Evolutionary conservation across 2,329 filamentous ascomycete genomes (phyloP).

Genomic region (Alternaria infectoria): DNA sequence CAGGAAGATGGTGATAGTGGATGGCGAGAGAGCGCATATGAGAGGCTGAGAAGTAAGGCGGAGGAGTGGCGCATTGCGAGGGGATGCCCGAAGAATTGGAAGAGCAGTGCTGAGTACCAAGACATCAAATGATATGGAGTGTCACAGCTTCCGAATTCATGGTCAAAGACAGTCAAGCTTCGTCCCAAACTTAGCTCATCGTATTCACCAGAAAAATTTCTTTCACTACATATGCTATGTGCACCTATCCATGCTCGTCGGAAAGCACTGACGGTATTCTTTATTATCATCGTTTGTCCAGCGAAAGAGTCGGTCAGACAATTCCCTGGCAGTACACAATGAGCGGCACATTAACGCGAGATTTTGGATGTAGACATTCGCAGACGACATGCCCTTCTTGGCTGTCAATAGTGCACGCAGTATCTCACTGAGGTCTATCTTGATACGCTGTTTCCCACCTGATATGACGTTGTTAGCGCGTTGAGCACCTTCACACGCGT

Average conservation of each 20-base stretch:
- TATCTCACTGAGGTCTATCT: background rate
- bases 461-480: background rate
- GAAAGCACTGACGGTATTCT: background rate
- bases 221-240: background rate
- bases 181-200: no score
- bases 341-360: background rate
- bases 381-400: background rate
- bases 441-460: background rate
- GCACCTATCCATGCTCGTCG: no score
- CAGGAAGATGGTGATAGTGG: slow-evolving; percentile 47
- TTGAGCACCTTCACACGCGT: background rate
- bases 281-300: fast-evolving
- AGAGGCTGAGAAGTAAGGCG: slow-evolving; percentile 40
- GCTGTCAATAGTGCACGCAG: background rate
- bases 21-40: slow-evolving; percentile 50
- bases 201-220: no score
- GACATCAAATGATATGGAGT: background rate
- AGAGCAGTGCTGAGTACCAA: slow-evolving; percentile 12
- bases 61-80: slow-evolving; percentile 47
- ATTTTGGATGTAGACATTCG: background rate
- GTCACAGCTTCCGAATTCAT: no score
- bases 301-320: background rate
- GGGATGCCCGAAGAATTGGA: slow-evolving; percentile 46
- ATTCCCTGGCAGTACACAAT: background rate
- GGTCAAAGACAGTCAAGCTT: no score